Evolutionary conservation across 345 rosid genomes (phyloP).

Genomic region (Lepidium sativum): DNA sequence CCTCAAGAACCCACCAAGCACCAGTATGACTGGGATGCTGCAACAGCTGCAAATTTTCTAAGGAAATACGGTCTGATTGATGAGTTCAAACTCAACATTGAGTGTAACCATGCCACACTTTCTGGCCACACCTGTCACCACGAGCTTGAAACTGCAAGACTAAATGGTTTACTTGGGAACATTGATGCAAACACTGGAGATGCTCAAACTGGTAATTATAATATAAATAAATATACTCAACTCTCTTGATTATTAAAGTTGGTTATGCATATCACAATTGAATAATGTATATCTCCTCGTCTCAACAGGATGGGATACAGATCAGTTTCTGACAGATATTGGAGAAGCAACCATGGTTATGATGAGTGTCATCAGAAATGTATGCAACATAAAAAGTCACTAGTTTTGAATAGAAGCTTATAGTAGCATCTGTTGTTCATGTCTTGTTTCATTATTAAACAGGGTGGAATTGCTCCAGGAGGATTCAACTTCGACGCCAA

Average conservation of each 20-base stretch:
- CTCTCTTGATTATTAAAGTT: neutral
- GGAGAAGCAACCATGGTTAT: slow-evolving; percentile 87
- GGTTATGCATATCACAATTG: neutral
- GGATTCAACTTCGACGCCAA: slow-evolving; percentile 98
- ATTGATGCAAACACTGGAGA: slow-evolving; percentile 95
- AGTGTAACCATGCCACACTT: slow-evolving; percentile 96
- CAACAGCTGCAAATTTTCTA: slow-evolving; percentile 80
- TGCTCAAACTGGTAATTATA: slow-evolving; percentile 59
- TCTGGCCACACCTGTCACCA: slow-evolving; percentile 97
- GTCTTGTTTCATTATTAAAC: neutral
- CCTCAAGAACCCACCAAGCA: slow-evolving; percentile 98
- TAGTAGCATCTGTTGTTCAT: neutral
- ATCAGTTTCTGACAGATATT: slow-evolving; percentile 80
- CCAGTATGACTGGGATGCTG: slow-evolving; percentile 99
- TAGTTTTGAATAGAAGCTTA: neutral
- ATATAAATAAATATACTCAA: too few relatives aligned
- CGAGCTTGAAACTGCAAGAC: slow-evolving; percentile 85
- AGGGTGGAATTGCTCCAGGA: slow-evolving; percentile 96
- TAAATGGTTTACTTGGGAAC: slow-evolving; percentile 80
- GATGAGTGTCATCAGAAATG: slow-evolving; percentile 82
- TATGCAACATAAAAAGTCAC: slow-evolving; percentile 16
- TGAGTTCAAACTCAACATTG: slow-evolving; percentile 81
- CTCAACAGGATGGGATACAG: slow-evolving; percentile 87
- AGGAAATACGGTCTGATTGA: slow-evolving; percentile 69
- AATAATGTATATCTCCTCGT: neutral